These are phyloP conservation scores for Canna indica DNA, from an alignment of 176 grass and related monocot genomes.

Conservation along the genomic window DNA sequence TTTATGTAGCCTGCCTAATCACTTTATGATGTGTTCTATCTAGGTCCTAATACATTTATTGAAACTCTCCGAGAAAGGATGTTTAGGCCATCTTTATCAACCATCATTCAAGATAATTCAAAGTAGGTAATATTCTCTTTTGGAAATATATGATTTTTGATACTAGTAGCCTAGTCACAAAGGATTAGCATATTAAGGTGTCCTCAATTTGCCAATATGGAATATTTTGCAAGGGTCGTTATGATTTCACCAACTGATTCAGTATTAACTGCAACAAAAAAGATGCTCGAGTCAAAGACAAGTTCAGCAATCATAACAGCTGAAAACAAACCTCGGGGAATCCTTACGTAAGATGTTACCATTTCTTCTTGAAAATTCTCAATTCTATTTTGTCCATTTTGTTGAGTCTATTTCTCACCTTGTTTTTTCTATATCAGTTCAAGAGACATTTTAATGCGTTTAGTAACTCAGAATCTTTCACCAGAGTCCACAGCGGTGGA, in stretches of 20 bases:
- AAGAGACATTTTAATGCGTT: constrained; percentile 90
- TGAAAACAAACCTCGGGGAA: constrained; percentile 83
- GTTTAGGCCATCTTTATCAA: constrained; percentile 80
- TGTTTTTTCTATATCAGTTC: constrained; percentile 37
- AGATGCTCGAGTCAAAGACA: constrained; percentile 84
- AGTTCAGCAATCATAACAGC: constrained; percentile 73
- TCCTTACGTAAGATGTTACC: constrained; percentile 63
- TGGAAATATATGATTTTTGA: constrained; percentile 13
- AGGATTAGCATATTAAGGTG: background rate
- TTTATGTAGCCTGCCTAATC: background rate
- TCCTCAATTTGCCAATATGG: constrained; percentile 17
- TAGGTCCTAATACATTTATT: constrained; percentile 93
- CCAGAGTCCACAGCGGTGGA: constrained; percentile 83
- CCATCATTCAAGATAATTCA: constrained; percentile 93
- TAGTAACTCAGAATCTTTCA: constrained; percentile 64
- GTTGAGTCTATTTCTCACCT: constrained; percentile 4
- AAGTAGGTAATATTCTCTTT: constrained; percentile 94
- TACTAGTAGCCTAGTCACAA: constrained; percentile 9
- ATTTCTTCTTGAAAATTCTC: background rate
- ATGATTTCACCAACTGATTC: constrained; percentile 75
- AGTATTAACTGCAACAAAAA: constrained; percentile 81
- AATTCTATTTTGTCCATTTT: constrained; percentile 1
- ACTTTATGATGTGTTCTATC: constrained; percentile 14
- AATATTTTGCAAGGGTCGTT: constrained; percentile 45
- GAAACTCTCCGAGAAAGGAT: constrained; percentile 84